Base-by-base conservation (phyloP, 306 rosid species). In the Adenanthera pavonina region DNA sequence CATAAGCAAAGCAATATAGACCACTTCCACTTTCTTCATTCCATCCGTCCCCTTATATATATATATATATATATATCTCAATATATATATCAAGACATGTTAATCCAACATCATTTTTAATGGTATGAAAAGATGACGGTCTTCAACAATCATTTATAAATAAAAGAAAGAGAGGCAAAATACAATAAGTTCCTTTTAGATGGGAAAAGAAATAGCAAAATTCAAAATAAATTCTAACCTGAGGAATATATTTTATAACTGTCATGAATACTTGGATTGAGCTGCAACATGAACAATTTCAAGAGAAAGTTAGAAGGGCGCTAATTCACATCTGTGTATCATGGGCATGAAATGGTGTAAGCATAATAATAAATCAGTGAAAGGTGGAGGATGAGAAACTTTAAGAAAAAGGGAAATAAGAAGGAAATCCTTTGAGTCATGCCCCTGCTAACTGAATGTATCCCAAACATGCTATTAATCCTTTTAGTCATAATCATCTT, bases 211-310 rank as follows among this genome's bases (percentile, higher is more conserved):
- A 19, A 56, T 4, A 72, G 33, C 38, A 43, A 48, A 68, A 43
- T 14, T 66, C 5, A 49, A 60, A 79, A n/a, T 5, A 43, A 69
- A 75, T n/a, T 72, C 88, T 75, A 70, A 93, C 99, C 99, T 95
- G 99, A 54, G 99, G 99, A 74, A 93, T 89, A 79, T 95, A 95
- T 85, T 95, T 95, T 87, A 95, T 85, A 68, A 67, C 47, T 36
- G 98, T 89, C 97, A 93, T 93, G 74, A 83, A 69, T 64, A 93
- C 97, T 92, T 93, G 99, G 72, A 95, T 95, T 80, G 93, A 70
- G 89, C 99, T 93, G 98, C 90, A 91, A 83, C 59, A 82, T 38
- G 53, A 69, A 57, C 19, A 81, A 62, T 78, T 74, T 13, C 43
- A 82, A 30, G 20, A 79, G 69, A 69, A 79, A 59, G 76, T 92